Evolutionary conservation across 345 rosid species (phyloP).

Genomic region (Lepidium didymum): DNA sequence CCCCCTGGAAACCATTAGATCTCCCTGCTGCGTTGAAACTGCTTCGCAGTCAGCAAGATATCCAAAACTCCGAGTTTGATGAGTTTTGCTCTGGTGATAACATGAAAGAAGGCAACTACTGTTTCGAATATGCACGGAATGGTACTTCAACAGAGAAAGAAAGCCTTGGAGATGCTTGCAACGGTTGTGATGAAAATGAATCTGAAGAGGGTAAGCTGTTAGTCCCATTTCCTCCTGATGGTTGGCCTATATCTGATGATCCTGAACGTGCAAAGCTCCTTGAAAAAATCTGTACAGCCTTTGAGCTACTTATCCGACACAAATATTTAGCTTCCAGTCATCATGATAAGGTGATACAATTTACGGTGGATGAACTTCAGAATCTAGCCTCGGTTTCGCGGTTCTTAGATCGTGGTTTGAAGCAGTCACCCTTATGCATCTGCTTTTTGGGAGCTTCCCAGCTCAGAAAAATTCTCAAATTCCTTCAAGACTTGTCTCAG

Average conservation of each 20-base stretch:
- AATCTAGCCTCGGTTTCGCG: slow-evolving; percentile 55
- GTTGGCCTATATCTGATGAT: no score
- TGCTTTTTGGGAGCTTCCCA: slow-evolving; percentile 70
- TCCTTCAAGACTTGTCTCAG: slow-evolving; percentile 73
- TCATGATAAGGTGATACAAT: slow-evolving; percentile 64
- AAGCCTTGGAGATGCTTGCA: slow-evolving; percentile 36
- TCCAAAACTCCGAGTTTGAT: slow-evolving; percentile 35
- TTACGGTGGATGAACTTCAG: slow-evolving; percentile 69
- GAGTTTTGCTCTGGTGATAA: slow-evolving; percentile 35
- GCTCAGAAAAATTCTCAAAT: slow-evolving; percentile 71
- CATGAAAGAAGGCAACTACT: slow-evolving; percentile 48
- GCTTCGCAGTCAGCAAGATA: slow-evolving; percentile 40
- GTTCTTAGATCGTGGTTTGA: slow-evolving; percentile 53
- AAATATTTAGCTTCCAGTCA: slow-evolving; percentile 74
- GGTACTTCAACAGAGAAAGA: slow-evolving; percentile 68
- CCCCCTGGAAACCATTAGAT: slow-evolving; percentile 86
- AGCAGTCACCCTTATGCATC: slow-evolving; percentile 68
- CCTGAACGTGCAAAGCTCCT: no score
- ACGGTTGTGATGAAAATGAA: slow-evolving; percentile 32
- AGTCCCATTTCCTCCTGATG: no score
- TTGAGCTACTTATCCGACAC: slow-evolving; percentile 63
- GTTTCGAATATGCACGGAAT: slow-evolving; percentile 68
- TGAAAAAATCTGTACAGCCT: slow-evolving; percentile 46
- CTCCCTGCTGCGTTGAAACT: slow-evolving; percentile 49
- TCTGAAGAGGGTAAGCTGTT: slow-evolving; percentile 34